Conservation (phyloP, 371 early-diverging fungal species). For the Mortierella sp. region DNA sequence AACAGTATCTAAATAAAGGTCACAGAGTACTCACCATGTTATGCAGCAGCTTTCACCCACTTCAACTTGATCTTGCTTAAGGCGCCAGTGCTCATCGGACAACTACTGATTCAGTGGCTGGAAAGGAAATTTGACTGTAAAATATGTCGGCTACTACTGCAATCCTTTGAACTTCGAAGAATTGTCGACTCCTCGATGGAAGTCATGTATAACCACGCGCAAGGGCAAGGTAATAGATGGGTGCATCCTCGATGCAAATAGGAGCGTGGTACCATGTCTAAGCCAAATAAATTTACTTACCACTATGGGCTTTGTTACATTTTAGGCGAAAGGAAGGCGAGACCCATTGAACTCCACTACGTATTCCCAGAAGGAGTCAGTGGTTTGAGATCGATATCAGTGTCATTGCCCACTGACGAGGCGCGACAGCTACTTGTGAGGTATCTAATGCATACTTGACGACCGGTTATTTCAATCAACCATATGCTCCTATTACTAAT, state of each 20-base stretch:
- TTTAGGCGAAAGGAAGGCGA: constrained; percentile 12
- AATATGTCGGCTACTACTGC: constrained; percentile 38
- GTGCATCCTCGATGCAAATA: background rate
- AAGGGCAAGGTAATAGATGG: constrained; percentile 14
- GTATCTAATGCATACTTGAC: constrained; percentile 12
- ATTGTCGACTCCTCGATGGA: constrained; percentile 40
- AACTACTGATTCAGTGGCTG: constrained; percentile 44
- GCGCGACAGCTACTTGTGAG: constrained; percentile 38
- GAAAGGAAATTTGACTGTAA: constrained; percentile 51
- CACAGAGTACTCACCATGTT: background rate
- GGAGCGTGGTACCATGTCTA: background rate
- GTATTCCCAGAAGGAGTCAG: constrained; percentile 21
- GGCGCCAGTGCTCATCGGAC: constrained; percentile 28
- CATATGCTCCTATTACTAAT: background rate
- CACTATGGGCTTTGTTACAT: background rate
- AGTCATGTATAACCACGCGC: constrained; percentile 21
- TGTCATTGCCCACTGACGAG: constrained; percentile 31
- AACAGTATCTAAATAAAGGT: background rate
- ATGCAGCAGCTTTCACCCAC: constrained; percentile 23
- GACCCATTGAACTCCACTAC: constrained; percentile 44
- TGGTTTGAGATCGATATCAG: constrained; percentile 23
- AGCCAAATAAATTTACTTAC: background rate
- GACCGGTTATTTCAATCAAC: background rate
- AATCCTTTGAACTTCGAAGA: constrained; percentile 44
- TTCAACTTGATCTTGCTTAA: constrained; percentile 36